phyloP scores from a whole-genome alignment of 441 rosid species.

The Gossypium schwendimanii region DNA sequence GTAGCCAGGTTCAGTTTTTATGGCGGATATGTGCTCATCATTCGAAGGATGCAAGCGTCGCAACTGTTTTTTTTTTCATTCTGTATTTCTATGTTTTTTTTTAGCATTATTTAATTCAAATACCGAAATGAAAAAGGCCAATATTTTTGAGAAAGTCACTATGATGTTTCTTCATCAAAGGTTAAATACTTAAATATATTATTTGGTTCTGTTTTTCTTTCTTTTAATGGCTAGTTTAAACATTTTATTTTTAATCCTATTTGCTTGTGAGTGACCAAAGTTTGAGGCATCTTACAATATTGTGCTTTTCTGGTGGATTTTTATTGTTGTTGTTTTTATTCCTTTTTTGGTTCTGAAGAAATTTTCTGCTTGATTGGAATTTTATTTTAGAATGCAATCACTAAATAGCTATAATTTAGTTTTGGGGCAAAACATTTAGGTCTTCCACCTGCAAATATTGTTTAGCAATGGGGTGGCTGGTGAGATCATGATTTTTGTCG shows the following conservation, averaged over 20 bases:
- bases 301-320: neutral
- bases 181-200: neutral
- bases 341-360: neutral
- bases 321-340: neutral
- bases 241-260: neutral
- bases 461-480: neutral
- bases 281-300: neutral
- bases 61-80: neutral
- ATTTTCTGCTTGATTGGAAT: neutral
- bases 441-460: neutral
- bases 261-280: neutral
- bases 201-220: constrained; percentile 6
- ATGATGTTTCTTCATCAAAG: neutral
- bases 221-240: neutral
- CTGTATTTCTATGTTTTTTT: neutral
- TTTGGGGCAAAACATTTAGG: neutral
- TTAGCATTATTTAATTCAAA: neutral
- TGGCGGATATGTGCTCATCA: neutral
- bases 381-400: neutral
- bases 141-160: neutral
- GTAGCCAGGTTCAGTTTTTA: neutral
- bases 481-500: neutral
- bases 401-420: neutral
- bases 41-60: neutral
- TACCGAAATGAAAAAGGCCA: neutral